Percentiles rank a stretch among this genome's conserved stretches.
These are phyloP conservation scores for Scedosporium minutisporum DNA, from an alignment of 2,329 filamentous ascomycete genomes.

Conservation along the genomic window DNA sequence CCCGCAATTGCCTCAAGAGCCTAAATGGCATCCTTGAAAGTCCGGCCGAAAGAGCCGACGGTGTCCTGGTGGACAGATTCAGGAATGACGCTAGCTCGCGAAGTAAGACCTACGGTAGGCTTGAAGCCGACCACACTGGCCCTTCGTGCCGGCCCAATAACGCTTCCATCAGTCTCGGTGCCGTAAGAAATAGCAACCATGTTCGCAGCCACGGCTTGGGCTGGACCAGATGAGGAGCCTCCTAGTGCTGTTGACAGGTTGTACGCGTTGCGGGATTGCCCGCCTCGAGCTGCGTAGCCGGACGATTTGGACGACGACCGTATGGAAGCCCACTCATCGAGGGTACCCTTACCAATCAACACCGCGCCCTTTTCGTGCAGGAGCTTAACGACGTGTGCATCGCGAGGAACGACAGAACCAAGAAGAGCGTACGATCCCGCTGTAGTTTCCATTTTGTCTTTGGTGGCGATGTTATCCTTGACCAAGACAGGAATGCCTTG, in stretches of 20 bases:
- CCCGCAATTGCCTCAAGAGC: constrained; percentile 61
- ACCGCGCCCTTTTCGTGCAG: constrained; percentile 57
- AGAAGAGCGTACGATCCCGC: constrained; percentile 59
- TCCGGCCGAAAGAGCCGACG: constrained; percentile 57
- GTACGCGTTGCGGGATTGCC: constrained; percentile 56
- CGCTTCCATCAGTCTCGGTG: constrained; percentile 63
- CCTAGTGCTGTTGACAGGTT: constrained; percentile 60
- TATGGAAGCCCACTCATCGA: constrained; percentile 70
- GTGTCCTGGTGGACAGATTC: constrained; percentile 59
- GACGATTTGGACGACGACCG: constrained; percentile 57
- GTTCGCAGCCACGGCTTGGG: constrained; percentile 54
- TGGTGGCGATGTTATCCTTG: constrained; percentile 63
- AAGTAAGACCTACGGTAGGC: constrained; percentile 65
- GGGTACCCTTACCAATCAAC: constrained; percentile 59
- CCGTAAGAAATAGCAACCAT: constrained; percentile 55
- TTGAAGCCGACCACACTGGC: constrained; percentile 66
- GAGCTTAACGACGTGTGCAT: constrained; percentile 52
- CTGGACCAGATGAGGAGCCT: constrained; percentile 59
- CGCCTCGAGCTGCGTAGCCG: constrained; percentile 55
- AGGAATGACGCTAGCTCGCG: constrained; percentile 55
- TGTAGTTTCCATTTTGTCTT: constrained; percentile 64
- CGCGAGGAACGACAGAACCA: constrained; percentile 55
- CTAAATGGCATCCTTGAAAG: constrained; percentile 58
- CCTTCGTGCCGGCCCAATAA: constrained; percentile 62
- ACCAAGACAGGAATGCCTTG: constrained; percentile 69